Evolutionary conservation across 306 rosid genomes (phyloP).

Genomic region (Cucumis melo): DNA sequence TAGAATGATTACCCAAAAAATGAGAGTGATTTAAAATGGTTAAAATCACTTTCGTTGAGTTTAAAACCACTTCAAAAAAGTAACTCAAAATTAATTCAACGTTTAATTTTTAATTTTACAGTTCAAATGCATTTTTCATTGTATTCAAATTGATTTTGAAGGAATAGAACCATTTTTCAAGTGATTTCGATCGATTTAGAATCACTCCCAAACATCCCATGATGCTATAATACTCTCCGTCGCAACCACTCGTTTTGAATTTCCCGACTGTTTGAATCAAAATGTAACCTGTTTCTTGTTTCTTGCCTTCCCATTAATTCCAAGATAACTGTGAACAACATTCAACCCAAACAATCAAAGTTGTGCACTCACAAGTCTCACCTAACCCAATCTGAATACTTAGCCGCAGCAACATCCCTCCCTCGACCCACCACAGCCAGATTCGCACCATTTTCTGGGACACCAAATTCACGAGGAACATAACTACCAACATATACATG

Average conservation of each 20-base stretch:
- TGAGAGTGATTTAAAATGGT: no score
- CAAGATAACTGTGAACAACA: not conserved
- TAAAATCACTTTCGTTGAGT: no score
- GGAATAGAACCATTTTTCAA: no score
- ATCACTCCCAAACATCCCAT: no score
- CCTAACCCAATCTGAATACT: constrained; percentile 92
- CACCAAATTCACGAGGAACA: constrained; percentile 43
- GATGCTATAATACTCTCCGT: not conserved
- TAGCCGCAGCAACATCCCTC: constrained; percentile 65
- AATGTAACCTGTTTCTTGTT: not conserved
- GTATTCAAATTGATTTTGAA: no score
- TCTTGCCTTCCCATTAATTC: not conserved
- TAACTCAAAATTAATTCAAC: not conserved
- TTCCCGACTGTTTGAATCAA: not conserved
- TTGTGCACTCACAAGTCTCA: constrained; percentile 12
- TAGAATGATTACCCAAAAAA: not conserved
- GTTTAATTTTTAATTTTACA: no score
- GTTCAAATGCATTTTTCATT: no score
- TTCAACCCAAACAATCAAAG: not conserved
- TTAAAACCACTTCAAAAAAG: not conserved
- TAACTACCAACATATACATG: constrained; percentile 35
- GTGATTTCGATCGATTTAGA: no score
- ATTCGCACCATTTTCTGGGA: constrained; percentile 33
- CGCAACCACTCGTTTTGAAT: not conserved
- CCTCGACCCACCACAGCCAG: constrained; percentile 63